phyloP scores from a whole-genome alignment of 768 basidiomycete species.

The Leccinum arenicola region DNA sequence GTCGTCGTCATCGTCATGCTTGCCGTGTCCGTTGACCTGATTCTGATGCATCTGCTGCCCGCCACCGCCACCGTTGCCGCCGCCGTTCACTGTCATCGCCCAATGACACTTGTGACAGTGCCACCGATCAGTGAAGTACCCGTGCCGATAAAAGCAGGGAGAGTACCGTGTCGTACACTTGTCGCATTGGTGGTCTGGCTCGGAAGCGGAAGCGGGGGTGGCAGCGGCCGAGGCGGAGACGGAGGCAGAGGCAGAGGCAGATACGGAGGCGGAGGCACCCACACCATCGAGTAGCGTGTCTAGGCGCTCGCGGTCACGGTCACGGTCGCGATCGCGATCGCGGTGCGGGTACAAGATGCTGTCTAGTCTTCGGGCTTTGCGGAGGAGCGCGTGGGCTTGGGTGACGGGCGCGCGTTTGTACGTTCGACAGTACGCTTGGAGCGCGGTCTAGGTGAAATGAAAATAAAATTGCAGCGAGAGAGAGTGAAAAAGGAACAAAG shows the following conservation, averaged over 20 bases:
- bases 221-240: background rate
- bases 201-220: slow-evolving; percentile 1
- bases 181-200: slow-evolving; percentile 45
- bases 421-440: slow-evolving; percentile 81
- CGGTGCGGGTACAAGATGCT: slow-evolving; percentile 52
- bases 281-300: background rate
- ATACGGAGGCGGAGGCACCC: background rate
- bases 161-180: slow-evolving; percentile 69
- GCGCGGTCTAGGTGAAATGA: slow-evolving; percentile 59
- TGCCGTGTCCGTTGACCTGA: background rate
- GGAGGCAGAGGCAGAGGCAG: background rate
- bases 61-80: background rate
- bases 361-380: slow-evolving; percentile 87
- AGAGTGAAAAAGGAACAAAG: background rate
- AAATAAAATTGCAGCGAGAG: background rate
- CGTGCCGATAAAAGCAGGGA: slow-evolving; percentile 65
- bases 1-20: background rate
- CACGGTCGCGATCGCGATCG: background rate
- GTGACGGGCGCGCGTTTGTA: slow-evolving; percentile 78
- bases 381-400: slow-evolving; percentile 80
- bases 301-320: background rate
- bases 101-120: slow-evolving; percentile 48
- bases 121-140: slow-evolving; percentile 23
- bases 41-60: background rate
- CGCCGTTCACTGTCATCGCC: slow-evolving; percentile 12